Conservation (phyloP, 2,329 filamentous ascomycete species). For the Paecilomyces sp. region DNA sequence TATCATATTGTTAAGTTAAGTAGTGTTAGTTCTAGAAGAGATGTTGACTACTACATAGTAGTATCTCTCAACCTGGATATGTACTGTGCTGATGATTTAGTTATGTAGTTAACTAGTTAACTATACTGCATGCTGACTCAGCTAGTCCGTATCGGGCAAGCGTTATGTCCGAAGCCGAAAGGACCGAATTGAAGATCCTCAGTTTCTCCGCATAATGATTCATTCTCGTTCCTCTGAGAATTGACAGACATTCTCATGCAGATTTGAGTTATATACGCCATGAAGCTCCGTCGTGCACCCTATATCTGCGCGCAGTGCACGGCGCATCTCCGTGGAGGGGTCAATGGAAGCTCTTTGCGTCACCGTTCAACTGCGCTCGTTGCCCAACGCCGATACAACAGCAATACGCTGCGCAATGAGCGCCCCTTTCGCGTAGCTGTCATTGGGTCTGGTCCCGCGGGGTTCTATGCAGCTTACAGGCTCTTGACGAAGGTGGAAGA, state of each 20-base stretch:
- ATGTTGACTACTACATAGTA: no score
- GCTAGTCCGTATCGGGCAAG: not conserved
- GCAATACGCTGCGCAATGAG: constrained; percentile 24
- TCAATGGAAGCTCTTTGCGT: not conserved
- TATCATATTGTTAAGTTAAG: no score
- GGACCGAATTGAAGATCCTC: not conserved
- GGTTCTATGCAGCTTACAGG: constrained; percentile 88
- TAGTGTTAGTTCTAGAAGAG: no score
- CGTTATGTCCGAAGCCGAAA: not conserved
- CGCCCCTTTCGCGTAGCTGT: constrained; percentile 72
- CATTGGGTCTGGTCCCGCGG: constrained; percentile 87
- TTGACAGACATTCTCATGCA: not conserved
- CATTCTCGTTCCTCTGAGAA: not conserved
- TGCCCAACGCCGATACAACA: constrained; percentile 20
- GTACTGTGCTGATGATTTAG: no score
- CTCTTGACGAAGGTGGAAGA: constrained; percentile 68
- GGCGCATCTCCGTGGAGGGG: constrained; percentile 2
- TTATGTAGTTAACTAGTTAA: no score
- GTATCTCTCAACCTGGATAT: no score
- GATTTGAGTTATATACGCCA: not conserved
- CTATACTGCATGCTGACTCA: not conserved
- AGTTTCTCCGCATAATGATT: not conserved
- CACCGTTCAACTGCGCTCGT: constrained; percentile 2
- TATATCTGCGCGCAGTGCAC: constrained; percentile 25
- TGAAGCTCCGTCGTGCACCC: constrained; percentile 6